Evolutionary conservation across 257 asterid genomes (phyloP).

Genomic region (Ligustrum vulgare): DNA sequence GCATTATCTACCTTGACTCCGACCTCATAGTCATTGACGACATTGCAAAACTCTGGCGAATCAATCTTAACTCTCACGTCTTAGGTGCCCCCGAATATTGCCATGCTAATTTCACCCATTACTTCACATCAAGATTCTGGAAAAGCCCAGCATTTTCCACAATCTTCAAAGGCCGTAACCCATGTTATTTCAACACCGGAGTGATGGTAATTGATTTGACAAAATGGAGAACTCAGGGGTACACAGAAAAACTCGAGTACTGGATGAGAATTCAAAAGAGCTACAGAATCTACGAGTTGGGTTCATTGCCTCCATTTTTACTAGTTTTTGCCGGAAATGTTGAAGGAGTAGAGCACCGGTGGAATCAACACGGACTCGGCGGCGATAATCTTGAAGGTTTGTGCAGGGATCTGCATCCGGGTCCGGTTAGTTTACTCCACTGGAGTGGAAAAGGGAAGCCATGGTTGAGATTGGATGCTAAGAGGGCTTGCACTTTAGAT

Average conservation of each 20-base stretch:
- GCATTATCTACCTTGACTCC: constrained; percentile 81
- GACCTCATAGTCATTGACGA: constrained; percentile 87
- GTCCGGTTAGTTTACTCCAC: constrained; percentile 79
- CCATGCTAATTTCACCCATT: constrained; percentile 72
- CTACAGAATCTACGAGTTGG: constrained; percentile 67
- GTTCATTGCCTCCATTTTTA: constrained; percentile 72
- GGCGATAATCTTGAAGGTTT: constrained; percentile 74
- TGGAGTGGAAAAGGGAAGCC: constrained; percentile 98
- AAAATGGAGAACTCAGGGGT: constrained; percentile 52
- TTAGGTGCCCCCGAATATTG: constrained; percentile 86
- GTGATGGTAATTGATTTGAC: constrained; percentile 75
- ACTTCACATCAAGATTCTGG: constrained; percentile 79
- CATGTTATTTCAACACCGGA: constrained; percentile 90
- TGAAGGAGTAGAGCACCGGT: constrained; percentile 62
- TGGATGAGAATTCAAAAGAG: constrained; percentile 79
- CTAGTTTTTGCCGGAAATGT: constrained; percentile 73
- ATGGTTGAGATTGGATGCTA: constrained; percentile 77
- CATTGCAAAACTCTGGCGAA: constrained; percentile 59
- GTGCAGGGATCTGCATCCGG: constrained; percentile 80
- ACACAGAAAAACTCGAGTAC: constrained; percentile 59
- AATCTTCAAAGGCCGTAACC: constrained; percentile 38
- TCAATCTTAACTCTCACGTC: constrained; percentile 49
- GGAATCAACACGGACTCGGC: constrained; percentile 93
- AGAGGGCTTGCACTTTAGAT: constrained; percentile 75
- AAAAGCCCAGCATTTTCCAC: constrained; percentile 39